Evolutionary conservation across 1,139 yeast genomes (phyloP).

Genomic region (Zygoascus hellenicus): DNA sequence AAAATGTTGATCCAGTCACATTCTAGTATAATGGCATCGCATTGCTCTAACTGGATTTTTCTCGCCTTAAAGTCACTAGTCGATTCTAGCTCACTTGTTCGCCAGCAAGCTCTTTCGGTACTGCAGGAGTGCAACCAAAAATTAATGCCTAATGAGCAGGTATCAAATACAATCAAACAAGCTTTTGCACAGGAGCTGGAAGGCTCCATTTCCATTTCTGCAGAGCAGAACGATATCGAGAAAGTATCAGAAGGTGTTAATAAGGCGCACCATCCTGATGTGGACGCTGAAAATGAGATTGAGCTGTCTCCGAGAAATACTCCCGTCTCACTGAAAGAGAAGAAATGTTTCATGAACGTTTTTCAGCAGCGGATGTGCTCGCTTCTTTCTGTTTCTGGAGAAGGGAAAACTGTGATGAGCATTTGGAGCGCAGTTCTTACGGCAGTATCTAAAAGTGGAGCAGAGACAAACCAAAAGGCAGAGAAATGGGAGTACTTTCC

Average conservation of each 20-base stretch:
- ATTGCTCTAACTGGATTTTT: conserved; percentile 25
- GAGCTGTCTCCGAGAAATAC: not conserved
- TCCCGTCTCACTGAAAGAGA: not conserved
- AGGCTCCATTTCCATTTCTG: not conserved
- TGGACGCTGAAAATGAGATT: not conserved
- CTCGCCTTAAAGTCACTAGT: conserved; percentile 19
- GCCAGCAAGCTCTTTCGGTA: conserved; percentile 21
- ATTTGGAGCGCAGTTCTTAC: conserved; percentile 20
- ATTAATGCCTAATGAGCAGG: conserved; percentile 15
- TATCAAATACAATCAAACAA: conserved; percentile 17
- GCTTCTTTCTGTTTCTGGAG: conserved; percentile 14
- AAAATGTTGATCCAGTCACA: conserved; percentile 16
- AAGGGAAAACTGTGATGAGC: conserved; percentile 18
- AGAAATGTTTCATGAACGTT: conserved; percentile 13
- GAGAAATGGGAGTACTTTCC: conserved; percentile 20
- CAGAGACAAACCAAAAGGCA: conserved; percentile 15
- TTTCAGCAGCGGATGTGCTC: conserved; percentile 14
- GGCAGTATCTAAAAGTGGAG: conserved; percentile 16
- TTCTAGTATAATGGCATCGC: conserved; percentile 18
- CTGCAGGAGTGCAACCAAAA: conserved; percentile 21
- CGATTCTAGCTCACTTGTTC: conserved; percentile 19
- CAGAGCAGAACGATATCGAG: not conserved
- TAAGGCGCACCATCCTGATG: not conserved
- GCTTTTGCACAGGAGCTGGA: conserved; percentile 16
- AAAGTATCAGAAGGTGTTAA: conserved; percentile 1